Conservation (phyloP, 306 rosid genomes). For the Rosa chinensis region DNA sequence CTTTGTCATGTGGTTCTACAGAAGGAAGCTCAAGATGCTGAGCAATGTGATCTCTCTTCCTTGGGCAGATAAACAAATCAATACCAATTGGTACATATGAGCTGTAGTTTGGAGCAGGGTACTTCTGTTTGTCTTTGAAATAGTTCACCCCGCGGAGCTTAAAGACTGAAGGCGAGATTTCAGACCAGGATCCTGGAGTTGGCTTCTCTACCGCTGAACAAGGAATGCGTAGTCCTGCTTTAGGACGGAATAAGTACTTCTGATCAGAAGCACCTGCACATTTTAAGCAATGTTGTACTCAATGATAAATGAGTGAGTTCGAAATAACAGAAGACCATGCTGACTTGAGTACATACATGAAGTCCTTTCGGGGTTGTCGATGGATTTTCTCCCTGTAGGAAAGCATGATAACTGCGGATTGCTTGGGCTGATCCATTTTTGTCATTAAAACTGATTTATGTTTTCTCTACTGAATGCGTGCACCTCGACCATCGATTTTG, state of each 20-base stretch:
- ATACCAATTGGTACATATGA: constrained; percentile 83
- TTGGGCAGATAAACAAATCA: constrained; percentile 64
- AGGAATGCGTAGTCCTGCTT: constrained; percentile 59
- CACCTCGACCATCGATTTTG: constrained; percentile 53
- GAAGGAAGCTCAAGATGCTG: constrained; percentile 82
- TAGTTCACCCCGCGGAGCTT: constrained; percentile 77
- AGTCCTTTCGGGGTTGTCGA: constrained; percentile 50
- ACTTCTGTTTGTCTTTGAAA: constrained; percentile 74
- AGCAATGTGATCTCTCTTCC: constrained; percentile 81
- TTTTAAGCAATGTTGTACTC: neutral
- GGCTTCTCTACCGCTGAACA: constrained; percentile 49
- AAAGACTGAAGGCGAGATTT: constrained; percentile 65
- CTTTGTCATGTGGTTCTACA: constrained; percentile 42
- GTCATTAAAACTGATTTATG: constrained; percentile 50
- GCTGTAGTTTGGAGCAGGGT: constrained; percentile 57
- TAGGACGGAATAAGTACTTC: constrained; percentile 57
- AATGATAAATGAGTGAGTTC: neutral
- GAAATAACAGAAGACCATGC: neutral
- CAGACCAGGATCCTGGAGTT: constrained; percentile 62
- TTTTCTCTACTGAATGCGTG: constrained; percentile 42
- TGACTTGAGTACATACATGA: constrained; percentile 45
- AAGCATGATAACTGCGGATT: constrained; percentile 62
- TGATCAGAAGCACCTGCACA: constrained; percentile 63
- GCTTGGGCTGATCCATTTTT: constrained; percentile 33
- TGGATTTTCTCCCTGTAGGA: constrained; percentile 63